A percentile compares a stretch with the other conserved stretches of the same genome.
Evolutionary conservation across 177 flowering plant genomes (phyloP).

Genomic region (Vitis hybrid): DNA sequence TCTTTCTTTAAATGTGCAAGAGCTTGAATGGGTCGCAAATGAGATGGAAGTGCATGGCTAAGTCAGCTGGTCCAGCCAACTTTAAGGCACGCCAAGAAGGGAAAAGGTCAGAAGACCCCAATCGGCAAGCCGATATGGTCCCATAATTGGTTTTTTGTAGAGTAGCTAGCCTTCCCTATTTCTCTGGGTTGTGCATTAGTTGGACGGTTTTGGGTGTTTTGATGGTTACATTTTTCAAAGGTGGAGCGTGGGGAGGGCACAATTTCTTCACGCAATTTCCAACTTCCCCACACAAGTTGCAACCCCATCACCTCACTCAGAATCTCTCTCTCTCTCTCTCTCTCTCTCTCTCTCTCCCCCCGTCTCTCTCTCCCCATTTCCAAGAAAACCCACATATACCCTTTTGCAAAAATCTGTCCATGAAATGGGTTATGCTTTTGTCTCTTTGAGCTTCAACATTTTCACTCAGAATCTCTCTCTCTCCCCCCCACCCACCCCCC

Average conservation of each 20-base stretch:
- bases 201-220: background rate
- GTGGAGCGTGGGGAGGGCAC: slow-evolving; percentile 3
- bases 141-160: too few species aligned
- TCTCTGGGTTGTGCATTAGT: background rate
- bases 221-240: background rate
- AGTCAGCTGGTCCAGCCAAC: background rate
- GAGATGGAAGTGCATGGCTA: background rate
- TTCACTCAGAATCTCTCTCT: too few species aligned
- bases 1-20: too few species aligned
- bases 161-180: background rate
- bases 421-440: too few species aligned
- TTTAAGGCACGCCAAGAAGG: background rate
- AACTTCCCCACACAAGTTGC: background rate
- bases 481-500: too few species aligned
- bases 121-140: too few species aligned
- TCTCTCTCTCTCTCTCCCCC: too few species aligned
- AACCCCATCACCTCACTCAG: background rate
- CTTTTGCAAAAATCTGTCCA: background rate
- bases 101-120: too few species aligned
- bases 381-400: background rate
- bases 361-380: too few species aligned
- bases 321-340: background rate
- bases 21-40: too few species aligned
- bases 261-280: slow-evolving; percentile 8
- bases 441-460: too few species aligned